phyloP scores from a whole-genome alignment of 306 rosid genomes.

The Glycyrrhiza uralensis region DNA sequence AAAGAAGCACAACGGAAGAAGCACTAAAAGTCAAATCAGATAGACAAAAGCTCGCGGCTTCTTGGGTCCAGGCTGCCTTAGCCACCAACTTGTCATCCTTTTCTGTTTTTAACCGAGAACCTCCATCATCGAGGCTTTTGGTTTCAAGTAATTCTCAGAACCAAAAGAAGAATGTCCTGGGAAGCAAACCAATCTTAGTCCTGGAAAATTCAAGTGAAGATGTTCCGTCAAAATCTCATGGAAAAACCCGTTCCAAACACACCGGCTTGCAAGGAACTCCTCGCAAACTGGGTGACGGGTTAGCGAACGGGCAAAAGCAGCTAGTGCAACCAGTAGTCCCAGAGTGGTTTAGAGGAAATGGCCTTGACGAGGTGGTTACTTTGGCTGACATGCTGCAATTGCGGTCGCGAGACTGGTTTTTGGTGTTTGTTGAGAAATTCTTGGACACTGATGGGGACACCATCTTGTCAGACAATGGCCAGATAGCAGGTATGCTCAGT shows the following conservation, averaged over 20 bases:
- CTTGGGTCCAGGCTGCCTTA: constrained; percentile 91
- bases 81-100: constrained; percentile 76
- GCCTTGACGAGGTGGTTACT: constrained; percentile 62
- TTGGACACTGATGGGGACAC: constrained; percentile 77
- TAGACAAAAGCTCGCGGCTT: constrained; percentile 59
- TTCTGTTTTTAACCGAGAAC: constrained; percentile 54
- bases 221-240: constrained; percentile 45
- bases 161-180: constrained; percentile 48
- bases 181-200: constrained; percentile 57
- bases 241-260: constrained; percentile 57
- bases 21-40: constrained; percentile 53
- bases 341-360: constrained; percentile 71
- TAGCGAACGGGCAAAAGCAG: constrained; percentile 49
- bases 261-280: constrained; percentile 49
- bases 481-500: constrained; percentile 84
- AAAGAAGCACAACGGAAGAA: constrained; percentile 61
- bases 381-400: constrained; percentile 64
- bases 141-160: constrained; percentile 50
- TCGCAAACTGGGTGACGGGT: constrained; percentile 52
- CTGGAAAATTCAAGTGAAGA: constrained; percentile 52
- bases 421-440: constrained; percentile 85
- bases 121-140: constrained; percentile 36
- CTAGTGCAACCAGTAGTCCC: constrained; percentile 61
- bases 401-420: constrained; percentile 83
- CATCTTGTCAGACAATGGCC: constrained; percentile 73